Percentiles rank a stretch among this genome's conserved stretches.
Conservation (phyloP, 2,329 filamentous ascomycete species). For the Talaromyces atroroseus region DNA sequence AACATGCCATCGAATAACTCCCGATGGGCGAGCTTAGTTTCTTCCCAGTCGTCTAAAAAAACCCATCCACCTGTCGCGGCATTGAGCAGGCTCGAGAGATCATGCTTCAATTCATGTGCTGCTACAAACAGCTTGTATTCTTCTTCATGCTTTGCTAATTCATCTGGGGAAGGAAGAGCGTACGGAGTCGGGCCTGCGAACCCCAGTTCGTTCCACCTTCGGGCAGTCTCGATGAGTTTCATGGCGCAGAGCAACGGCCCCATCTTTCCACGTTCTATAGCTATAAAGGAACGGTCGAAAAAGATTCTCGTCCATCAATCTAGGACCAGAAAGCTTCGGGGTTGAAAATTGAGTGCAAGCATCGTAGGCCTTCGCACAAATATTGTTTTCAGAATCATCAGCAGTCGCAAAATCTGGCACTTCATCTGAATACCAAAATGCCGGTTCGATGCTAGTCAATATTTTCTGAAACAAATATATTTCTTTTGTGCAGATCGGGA, state of each 20-base stretch:
- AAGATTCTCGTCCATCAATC: conserved; percentile 31
- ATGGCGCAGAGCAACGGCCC: conserved; percentile 34
- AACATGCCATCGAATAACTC: conserved; percentile 28
- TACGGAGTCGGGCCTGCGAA: conserved; percentile 30
- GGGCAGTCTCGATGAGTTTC: conserved; percentile 38
- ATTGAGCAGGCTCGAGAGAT: conserved; percentile 27
- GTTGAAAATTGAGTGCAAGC: conserved; percentile 25
- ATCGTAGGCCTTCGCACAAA: conserved; percentile 31
- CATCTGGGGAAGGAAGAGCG: conserved; percentile 21
- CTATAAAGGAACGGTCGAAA: conserved; percentile 38
- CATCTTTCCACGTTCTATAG: conserved; percentile 38
- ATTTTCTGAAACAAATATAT: conserved; percentile 39
- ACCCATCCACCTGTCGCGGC: conserved; percentile 33
- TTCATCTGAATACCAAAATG: conserved; percentile 35
- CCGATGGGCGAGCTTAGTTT: conserved; percentile 23
- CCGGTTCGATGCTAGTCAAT: conserved; percentile 39
- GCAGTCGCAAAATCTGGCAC: conserved; percentile 36
- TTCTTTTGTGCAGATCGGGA: conserved; percentile 38
- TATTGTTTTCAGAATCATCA: conserved; percentile 20
- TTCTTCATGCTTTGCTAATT: conserved; percentile 24
- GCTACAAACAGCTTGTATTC: conserved; percentile 29
- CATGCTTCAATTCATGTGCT: conserved; percentile 26
- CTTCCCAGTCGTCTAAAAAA: conserved; percentile 30
- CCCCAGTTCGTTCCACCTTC: conserved; percentile 35
- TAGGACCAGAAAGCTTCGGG: conserved; percentile 26